Base-by-base conservation (phyloP, 1,139 yeast genomes). In the Debaryomycetaceae sp. region DNA sequence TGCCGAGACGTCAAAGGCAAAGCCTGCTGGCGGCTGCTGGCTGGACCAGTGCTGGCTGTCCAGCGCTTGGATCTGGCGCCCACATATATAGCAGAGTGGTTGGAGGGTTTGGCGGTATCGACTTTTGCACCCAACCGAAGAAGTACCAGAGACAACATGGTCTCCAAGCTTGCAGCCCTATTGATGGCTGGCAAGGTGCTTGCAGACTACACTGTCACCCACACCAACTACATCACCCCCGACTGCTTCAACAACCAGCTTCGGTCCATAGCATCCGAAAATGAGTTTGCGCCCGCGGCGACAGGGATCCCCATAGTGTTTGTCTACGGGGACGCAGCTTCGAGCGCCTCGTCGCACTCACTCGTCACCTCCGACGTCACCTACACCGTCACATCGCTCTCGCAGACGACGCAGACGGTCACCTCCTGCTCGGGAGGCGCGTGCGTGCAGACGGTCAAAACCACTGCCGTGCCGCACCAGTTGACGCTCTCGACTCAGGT, bases 251-350 rank as follows among this genome's bases (percentile, higher is more conserved):
- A 47, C 30, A 34, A 42, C 16, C 45, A 46, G 12, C 44, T 56
- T 18, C 40, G 41, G 16, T 39, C 48, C n/a, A 47, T 52, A 8
- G 40, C 60, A 24, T 41, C 46, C 4, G 45, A 36, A 15, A 53
- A 56, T 34, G 61, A 58, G 3, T 11, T 8, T 16, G 33, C 41
- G 10, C 37, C 43, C 8, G 35, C 43, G 18, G 27, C 49, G 4
- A 38, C 51, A 3, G 70, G 70, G 13, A 61, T 63, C 24, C 51
- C 53, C 14, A 42, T 63, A 23, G 58, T 51, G 1, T 54, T 61
- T 30, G 64, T 58, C 4, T 56, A 61, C 33, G 63, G 40, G 11
- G 43, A 41, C 12, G 40, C 10, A 9, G 18, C 28, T 14, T 27
- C 44, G 8, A 17, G 16, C 18, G 12, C 30, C 17, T 9, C 29